A percentile compares a stretch with the other conserved stretches of the same genome.
Evolutionary conservation across 768 basidiomycete species (phyloP).

Genomic region (Suillus brevipes): DNA sequence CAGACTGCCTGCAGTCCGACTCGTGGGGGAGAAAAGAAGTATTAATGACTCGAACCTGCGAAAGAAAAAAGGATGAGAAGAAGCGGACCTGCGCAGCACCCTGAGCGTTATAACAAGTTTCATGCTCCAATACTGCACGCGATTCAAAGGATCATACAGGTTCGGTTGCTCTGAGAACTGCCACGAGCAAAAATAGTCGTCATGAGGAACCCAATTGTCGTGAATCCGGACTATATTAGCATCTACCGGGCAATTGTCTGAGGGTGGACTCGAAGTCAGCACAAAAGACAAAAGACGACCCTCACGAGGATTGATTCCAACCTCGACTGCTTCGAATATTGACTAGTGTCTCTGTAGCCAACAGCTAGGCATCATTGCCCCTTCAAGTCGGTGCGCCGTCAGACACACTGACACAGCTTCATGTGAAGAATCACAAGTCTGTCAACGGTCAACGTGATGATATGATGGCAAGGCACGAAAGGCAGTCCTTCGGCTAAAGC

Average conservation of each 20-base stretch:
- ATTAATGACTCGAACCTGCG: not conserved
- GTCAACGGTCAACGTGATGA: not conserved
- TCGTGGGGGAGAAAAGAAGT: not conserved
- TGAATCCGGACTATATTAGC: not conserved
- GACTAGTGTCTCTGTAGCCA: not conserved
- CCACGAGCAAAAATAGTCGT: not conserved
- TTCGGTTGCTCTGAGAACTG: not conserved
- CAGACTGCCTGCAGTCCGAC: conserved; percentile 4
- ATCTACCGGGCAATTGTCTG: not conserved
- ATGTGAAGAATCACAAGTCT: not conserved
- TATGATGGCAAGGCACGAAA: not conserved
- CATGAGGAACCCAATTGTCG: not conserved
- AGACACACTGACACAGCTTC: not conserved
- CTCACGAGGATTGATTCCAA: not conserved
- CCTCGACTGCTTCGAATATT: not conserved
- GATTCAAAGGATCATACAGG: not conserved
- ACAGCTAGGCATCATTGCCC: not conserved
- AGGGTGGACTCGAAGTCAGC: not conserved
- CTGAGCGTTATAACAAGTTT: not conserved
- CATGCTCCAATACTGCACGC: not conserved
- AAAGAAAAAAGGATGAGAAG: not conserved
- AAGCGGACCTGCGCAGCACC: not conserved
- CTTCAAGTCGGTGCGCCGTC: not conserved
- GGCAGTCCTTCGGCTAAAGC: not conserved
- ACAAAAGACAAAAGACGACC: not conserved